A percentile compares a stretch with the other conserved stretches of the same genome.
Conservation (phyloP, 2,329 filamentous ascomycete species). For the Geosmithia flava region DNA sequence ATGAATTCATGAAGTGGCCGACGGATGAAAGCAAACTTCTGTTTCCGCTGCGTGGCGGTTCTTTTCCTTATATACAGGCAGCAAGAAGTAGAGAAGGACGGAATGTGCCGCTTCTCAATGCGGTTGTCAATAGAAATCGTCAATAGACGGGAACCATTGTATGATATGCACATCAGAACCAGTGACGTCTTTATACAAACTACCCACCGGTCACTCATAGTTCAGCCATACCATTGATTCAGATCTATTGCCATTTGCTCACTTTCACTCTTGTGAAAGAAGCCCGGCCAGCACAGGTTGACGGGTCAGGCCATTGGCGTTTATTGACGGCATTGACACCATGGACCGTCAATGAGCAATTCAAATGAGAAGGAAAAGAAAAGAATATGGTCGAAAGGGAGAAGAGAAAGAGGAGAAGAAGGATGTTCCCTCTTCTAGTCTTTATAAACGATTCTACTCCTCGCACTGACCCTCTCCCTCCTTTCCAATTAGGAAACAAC, state of each 20-base stretch:
- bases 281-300: no score
- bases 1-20: no score
- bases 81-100: neutral
- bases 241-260: no score
- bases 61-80: neutral
- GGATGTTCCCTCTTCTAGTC: neutral
- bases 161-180: neutral
- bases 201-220: neutral
- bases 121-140: neutral
- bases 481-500: neutral
- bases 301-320: no score
- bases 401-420: neutral
- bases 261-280: no score
- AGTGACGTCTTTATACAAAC: neutral
- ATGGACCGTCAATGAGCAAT: no score
- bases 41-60: neutral
- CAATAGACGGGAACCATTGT: neutral
- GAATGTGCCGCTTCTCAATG: neutral
- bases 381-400: neutral
- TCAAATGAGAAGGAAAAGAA: neutral
- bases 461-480: neutral
- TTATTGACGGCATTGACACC: no score
- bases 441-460: neutral
- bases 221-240: neutral
- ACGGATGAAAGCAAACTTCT: neutral